These are phyloP conservation scores for Colletotrichum sansevieriae DNA, from an alignment of 2,329 filamentous ascomycete species.

Conservation along the genomic window DNA sequence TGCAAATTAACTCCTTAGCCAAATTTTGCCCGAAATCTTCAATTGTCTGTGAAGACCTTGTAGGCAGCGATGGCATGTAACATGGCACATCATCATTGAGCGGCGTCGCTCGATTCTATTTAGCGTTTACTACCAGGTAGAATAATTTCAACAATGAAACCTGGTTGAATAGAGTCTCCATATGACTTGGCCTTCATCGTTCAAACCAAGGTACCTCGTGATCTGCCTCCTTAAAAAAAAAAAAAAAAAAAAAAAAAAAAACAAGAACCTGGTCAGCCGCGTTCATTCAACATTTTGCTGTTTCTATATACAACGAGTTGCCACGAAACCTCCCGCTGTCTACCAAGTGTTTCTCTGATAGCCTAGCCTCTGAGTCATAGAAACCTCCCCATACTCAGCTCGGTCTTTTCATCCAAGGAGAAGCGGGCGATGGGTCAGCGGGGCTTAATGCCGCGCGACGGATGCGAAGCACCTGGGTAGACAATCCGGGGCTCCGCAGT, in stretches of 20 bases:
- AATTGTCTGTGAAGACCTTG: neutral
- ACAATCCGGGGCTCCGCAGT: slow-evolving; percentile 26
- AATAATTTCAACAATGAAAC: slow-evolving; percentile 21
- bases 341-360: no score
- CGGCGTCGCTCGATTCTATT: neutral
- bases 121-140: slow-evolving; percentile 19
- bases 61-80: no score
- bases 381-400: no score
- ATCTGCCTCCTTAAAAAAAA: neutral
- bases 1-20: no score
- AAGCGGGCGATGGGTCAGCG: neutral
- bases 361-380: neutral
- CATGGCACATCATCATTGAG: neutral
- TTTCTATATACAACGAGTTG: no score
- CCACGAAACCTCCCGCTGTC: no score
- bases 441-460: slow-evolving; percentile 13
- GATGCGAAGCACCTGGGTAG: neutral
- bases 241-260: no score
- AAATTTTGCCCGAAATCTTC: neutral
- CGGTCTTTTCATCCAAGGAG: no score
- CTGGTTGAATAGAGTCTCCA: neutral
- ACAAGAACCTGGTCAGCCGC: no score
- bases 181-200: no score
- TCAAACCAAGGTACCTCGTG: no score
- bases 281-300: no score